Conservation (phyloP, 495 filamentous ascomycete species). For the Aspergillus nidulans region DNA sequence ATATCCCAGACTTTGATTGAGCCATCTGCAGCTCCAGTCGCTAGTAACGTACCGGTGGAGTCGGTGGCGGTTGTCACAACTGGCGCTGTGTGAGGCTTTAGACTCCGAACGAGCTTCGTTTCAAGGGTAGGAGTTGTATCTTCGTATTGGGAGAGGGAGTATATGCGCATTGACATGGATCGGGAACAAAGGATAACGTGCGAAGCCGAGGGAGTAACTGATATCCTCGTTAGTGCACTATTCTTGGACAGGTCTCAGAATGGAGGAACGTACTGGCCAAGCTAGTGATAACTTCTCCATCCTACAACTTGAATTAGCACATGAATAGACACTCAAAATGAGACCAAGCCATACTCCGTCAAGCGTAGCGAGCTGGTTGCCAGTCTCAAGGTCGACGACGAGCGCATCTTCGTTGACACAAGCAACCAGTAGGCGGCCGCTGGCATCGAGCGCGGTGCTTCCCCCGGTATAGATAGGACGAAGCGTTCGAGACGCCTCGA, state of each 20-base stretch:
- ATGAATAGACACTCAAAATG: background rate
- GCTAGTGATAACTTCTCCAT: conserved; percentile 88
- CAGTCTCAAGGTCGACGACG: conserved; percentile 78
- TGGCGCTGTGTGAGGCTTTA: conserved; percentile 88
- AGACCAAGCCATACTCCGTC: conserved; percentile 66
- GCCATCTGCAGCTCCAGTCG: conserved; percentile 88
- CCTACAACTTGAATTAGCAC: conserved; percentile 49
- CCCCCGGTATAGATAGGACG: conserved; percentile 94
- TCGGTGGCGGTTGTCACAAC: conserved; percentile 82
- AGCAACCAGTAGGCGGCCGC: conserved; percentile 78
- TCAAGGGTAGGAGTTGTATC: conserved; percentile 51
- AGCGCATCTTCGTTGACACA: conserved; percentile 85
- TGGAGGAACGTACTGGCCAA: conserved; percentile 58
- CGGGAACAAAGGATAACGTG: conserved; percentile 88
- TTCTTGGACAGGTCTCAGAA: background rate
- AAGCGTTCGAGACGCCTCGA: conserved; percentile 72
- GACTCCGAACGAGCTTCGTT: conserved; percentile 64
- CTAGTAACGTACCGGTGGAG: conserved; percentile 79
- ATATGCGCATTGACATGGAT: conserved; percentile 90
- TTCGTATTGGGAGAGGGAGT: conserved; percentile 59
- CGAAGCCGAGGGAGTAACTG: conserved; percentile 81
- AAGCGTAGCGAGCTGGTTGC: conserved; percentile 74
- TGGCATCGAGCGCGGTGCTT: conserved; percentile 74
- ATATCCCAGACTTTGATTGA: conserved; percentile 97
- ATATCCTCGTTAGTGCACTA: conserved; percentile 20